Conservation (phyloP, 2,329 filamentous ascomycete species). For the Pestalotiopsis sp. region DNA sequence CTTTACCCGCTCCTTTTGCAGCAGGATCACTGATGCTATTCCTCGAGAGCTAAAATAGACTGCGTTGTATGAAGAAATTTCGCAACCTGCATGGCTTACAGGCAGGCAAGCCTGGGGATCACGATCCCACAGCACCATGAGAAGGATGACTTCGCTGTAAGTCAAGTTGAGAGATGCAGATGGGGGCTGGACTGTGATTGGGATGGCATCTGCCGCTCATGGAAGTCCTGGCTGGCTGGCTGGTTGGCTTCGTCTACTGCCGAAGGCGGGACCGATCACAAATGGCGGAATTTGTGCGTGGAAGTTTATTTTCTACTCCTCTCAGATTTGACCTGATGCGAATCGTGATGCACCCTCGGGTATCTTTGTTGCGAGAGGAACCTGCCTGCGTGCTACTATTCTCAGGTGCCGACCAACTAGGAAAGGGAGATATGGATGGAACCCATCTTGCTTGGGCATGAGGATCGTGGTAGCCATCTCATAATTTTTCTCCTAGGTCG, state of each 20-base stretch:
- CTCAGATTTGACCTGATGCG: not conserved
- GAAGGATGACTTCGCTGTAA: not conserved
- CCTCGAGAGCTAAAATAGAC: not conserved
- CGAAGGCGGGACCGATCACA: not conserved
- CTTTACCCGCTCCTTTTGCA: not conserved
- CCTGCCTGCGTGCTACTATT: not conserved
- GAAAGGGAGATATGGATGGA: not conserved
- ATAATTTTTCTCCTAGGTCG: constrained; percentile 6
- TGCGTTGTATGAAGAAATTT: not conserved
- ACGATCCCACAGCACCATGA: not conserved
- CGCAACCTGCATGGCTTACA: not conserved
- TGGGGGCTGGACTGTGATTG: not conserved
- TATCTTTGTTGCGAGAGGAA: not conserved
- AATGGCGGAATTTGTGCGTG: not conserved
- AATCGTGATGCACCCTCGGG: not conserved
- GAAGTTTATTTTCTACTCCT: not conserved
- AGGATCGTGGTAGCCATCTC: not conserved
- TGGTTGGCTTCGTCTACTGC: not conserved
- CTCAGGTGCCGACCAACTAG: not conserved
- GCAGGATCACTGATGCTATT: not conserved
- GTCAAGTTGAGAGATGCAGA: not conserved
- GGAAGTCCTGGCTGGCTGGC: not conserved
- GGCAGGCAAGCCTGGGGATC: not conserved
- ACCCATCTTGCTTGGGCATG: not conserved
- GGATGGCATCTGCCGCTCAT: not conserved